Evolutionary conservation across 1,284 basidiomycete species (phyloP).

Genomic region (Microbotryum saponariae): DNA sequence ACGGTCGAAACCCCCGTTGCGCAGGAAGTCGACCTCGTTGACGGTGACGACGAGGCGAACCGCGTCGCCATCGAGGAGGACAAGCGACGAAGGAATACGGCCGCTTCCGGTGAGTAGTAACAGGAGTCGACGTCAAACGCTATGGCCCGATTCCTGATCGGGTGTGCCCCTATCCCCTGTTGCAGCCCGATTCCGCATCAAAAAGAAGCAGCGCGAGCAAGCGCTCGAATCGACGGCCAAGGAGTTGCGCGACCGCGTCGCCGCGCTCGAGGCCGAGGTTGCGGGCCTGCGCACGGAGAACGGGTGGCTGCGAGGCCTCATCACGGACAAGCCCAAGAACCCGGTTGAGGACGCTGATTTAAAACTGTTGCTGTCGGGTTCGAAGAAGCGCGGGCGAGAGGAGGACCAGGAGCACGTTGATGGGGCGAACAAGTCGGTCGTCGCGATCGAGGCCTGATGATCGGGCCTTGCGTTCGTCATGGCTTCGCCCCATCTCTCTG

Average conservation of each 20-base stretch:
- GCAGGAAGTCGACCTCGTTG: constrained; percentile 13
- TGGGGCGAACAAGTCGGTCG: constrained; percentile 5
- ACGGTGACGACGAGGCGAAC: constrained; percentile 28
- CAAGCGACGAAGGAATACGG: constrained; percentile 90
- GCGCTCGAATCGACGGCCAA: constrained; percentile 82
- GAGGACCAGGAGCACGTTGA: constrained; percentile 13
- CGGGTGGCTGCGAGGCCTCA: constrained; percentile 85
- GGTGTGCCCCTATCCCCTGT: not conserved
- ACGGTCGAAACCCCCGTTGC: constrained; percentile 10
- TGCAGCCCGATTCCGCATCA: constrained; percentile 83
- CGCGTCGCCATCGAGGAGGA: constrained; percentile 54
- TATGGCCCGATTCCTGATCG: no score
- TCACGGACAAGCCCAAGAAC: constrained; percentile 51
- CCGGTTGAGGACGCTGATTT: not conserved
- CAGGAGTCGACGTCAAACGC: not conserved
- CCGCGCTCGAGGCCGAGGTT: constrained; percentile 80
- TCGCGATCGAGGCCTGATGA: constrained; percentile 3
- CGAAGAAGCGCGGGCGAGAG: constrained; percentile 20
- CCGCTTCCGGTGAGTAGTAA: constrained; percentile 54
- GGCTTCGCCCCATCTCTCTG: not conserved
- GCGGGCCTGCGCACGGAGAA: constrained; percentile 86
- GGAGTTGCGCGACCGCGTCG: constrained; percentile 76
- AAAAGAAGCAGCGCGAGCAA: constrained; percentile 97
- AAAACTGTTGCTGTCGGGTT: constrained; percentile 7
- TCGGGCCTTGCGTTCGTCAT: not conserved